A percentile compares a stretch with the other conserved stretches of the same genome.
Evolutionary conservation across 2,329 filamentous ascomycete genomes (phyloP).

Genomic region (Blastomyces percursus): DNA sequence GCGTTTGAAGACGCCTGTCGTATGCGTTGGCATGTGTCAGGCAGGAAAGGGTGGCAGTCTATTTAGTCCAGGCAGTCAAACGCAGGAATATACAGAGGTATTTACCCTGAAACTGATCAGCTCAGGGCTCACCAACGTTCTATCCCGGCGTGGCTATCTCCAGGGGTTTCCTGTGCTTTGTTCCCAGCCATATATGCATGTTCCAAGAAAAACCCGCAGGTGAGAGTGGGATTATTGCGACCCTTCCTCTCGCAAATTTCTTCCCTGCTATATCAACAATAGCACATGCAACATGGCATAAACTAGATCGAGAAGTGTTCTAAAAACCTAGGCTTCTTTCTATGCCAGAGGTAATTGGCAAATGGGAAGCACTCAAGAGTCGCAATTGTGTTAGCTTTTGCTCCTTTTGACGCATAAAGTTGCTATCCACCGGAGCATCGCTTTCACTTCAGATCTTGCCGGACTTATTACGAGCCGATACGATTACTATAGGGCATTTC

Average conservation of each 20-base stretch:
- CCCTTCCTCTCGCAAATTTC: neutral
- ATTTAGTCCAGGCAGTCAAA: neutral
- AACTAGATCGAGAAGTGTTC: neutral
- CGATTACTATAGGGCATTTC: neutral
- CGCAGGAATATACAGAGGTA: neutral
- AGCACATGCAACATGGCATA: too few relatives aligned
- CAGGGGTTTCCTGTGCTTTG: neutral
- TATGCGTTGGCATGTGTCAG: neutral
- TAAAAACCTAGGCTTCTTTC: neutral
- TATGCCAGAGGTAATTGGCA: neutral
- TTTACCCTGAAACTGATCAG: neutral
- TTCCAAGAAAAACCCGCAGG: neutral
- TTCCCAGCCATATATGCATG: neutral
- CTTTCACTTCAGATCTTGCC: neutral
- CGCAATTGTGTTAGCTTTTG: neutral
- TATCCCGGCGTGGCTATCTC: too few relatives aligned
- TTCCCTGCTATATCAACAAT: neutral
- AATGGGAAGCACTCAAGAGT: neutral
- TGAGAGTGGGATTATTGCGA: neutral
- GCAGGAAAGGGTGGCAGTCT: too few relatives aligned
- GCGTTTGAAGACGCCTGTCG: neutral
- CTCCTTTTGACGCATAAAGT: neutral
- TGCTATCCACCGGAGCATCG: neutral
- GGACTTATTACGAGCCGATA: neutral
- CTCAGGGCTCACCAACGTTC: neutral